Evolutionary conservation across 495 filamentous ascomycete species (phyloP), one percentile per base, ranked within the genome.

Genomic region (Aspergillus carlsbadensis): DNA sequence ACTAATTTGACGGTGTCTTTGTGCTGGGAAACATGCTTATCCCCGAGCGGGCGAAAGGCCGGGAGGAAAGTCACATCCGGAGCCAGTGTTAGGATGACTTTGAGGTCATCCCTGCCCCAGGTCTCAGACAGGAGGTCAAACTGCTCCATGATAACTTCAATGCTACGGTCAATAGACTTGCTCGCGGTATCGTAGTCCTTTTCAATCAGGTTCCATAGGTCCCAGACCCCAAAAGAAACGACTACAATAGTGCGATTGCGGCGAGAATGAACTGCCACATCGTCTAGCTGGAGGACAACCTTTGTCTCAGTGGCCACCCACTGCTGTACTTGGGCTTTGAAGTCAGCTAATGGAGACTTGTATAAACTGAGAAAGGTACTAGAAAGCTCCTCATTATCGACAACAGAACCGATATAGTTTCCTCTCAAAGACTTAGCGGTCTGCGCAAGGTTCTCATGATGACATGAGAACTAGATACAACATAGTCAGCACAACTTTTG

Each of bases 61-160:
- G 78, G 79, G 18, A 81, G 62, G 59, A 82, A 77, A 10, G 78
- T 81, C 60, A 80, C 75, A 62, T 81, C 78, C 8, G 77, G 67
- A 31, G 74, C 66, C 69, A 78, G 66, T 1, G 75, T 78, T 53
- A 82, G 60, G 44, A 82, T 73, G 37, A 81, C 61, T 49, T 80
- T 77, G 26, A 79, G 57, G 36, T 76, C 64, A n/a, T 67, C 62
- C 1, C 69, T 50, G n/a, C 59, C 68, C 70, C 70, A 77, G 21
- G 59, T 53, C 20, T 71, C 60, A 31, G 71, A 70, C 20, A 80
- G 58, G 13, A 69, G 36, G 37, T 71, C 65, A 15, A 81, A 53
- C 50, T 79, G 73, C 22, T 73, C 64, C 63, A 81, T 73, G 13
- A 83, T 63, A 39, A 69, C 69, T 44, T 75, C 68, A 56, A 81